Base-by-base conservation (phyloP, 495 filamentous ascomycete genomes). In the Penicillium mononematosum region DNA sequence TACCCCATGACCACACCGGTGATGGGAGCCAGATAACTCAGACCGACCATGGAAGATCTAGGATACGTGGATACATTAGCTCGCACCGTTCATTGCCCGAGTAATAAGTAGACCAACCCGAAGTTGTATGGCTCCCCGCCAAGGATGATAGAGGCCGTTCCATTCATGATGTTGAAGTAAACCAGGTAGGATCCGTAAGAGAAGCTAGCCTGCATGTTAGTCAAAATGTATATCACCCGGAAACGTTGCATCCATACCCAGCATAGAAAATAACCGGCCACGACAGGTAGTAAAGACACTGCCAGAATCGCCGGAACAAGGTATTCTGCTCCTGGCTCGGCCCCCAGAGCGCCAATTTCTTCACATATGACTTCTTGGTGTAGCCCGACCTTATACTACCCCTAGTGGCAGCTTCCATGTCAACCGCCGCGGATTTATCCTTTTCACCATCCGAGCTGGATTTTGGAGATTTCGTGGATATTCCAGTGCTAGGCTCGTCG, bases 141-240 rank as follows among this genome's bases (percentile, higher is more conserved):
- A 5, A 88, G 72, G 52, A 87, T 83, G 9, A 87, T 73, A 0
- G 84, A 87, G 1, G 82, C 72, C 1, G 85, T 88, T 19, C 76
- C 85, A 58, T 87, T 87, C 32, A 88, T 68, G 36, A 88, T 83
- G 61, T 87, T 87, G 73, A 87, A 87, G 69, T 83, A 82, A 29
- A 87, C 74, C 27, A 88, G 75, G 54, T 82, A 84, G 2, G 77
- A 81, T 2, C 85, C 85, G 62, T 88, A 88, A 9, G 78, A 82
- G 62, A 88, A 86, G 29, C 72, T 75, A 31, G 10, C 16, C 0
- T 16, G 4, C 17, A 20, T 7, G 29, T 69, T 47, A 64, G 58
- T 27, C n/a, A 43, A n/a, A 32, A 36, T 11, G 32, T n/a, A 22
- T 9, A 22, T 24, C 10, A 10, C 0, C 1, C 2, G 43, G 9